A percentile compares a stretch with the other conserved stretches of the same genome.
These are phyloP conservation scores for Cercospora sp. DNA, from an alignment of 2,329 filamentous ascomycete genomes.

Conservation along the genomic window DNA sequence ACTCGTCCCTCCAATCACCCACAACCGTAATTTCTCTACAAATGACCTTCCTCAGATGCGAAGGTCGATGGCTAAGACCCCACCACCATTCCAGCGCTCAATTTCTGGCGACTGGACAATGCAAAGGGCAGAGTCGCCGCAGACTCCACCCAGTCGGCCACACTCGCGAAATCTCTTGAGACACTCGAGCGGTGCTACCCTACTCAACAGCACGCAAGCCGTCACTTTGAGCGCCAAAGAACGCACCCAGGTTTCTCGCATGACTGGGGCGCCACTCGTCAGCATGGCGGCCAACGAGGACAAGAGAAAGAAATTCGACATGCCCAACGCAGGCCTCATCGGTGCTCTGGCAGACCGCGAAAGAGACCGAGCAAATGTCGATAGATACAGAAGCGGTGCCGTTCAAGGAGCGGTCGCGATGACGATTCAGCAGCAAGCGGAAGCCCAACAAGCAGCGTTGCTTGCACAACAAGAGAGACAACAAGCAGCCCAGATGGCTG, in stretches of 20 bases:
- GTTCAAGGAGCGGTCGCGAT: conserved; percentile 71
- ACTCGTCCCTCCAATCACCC: conserved; percentile 30
- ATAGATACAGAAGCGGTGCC: conserved; percentile 62
- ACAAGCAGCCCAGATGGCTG: conserved; percentile 29
- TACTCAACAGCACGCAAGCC: conserved; percentile 47
- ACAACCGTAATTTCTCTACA: conserved; percentile 31
- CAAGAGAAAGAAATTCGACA: conserved; percentile 13
- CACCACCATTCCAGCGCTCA: conserved; percentile 46
- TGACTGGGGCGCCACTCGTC: conserved; percentile 76
- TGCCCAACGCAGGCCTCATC: conserved; percentile 56
- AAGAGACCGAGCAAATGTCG: conserved; percentile 71
- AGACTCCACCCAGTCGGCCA: conserved; percentile 36
- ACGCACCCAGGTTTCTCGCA: conserved; percentile 81
- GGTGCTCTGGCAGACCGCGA: conserved; percentile 79
- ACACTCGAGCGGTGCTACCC: conserved; percentile 22
- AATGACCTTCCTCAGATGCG: conserved; percentile 28
- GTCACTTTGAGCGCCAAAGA: conserved; percentile 76
- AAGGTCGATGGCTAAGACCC: conserved; percentile 37
- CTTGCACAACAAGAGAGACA: conserved; percentile 39
- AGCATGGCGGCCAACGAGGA: conserved; percentile 58
- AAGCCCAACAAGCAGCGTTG: conserved; percentile 43
- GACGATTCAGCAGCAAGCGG: conserved; percentile 36
- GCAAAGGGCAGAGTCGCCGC: conserved; percentile 18
- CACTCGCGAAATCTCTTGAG: conserved; percentile 28
- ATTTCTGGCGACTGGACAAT: conserved; percentile 50